These are phyloP conservation scores for Psilocybe azurescens DNA, from an alignment of 768 basidiomycete genomes.

Conservation along the genomic window DNA sequence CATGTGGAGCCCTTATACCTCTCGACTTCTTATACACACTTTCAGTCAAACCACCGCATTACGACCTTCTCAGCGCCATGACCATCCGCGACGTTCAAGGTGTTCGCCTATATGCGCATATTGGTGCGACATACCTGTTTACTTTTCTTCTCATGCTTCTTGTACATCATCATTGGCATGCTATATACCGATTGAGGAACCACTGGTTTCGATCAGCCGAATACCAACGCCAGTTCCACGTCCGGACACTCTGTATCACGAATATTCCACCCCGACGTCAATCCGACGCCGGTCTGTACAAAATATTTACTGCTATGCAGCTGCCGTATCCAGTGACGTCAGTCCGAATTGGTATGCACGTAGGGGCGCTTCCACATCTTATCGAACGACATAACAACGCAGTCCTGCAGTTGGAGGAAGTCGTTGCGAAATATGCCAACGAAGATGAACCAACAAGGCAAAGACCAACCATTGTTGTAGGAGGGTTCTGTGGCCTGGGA, in stretches of 20 bases:
- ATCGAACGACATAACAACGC: conserved; percentile 80
- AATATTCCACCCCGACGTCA: conserved; percentile 69
- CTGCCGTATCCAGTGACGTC: conserved; percentile 77
- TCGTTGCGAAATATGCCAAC: conserved; percentile 78
- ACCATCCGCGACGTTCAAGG: conserved; percentile 76
- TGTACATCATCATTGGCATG: conserved; percentile 65
- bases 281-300: conserved; percentile 71
- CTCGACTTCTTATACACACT: conserved; percentile 74
- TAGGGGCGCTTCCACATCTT: conserved; percentile 77
- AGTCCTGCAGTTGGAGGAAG: conserved; percentile 75
- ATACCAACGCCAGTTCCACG: conserved; percentile 79
- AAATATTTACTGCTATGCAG: conserved; percentile 58
- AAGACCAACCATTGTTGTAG: conserved; percentile 69
- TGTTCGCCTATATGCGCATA: conserved; percentile 68
- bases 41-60: conserved; percentile 36
- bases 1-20: conserved; percentile 72
- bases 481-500: conserved; percentile 74
- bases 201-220: conserved; percentile 78
- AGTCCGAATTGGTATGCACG: conserved; percentile 71
- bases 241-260: conserved; percentile 77
- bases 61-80: conserved; percentile 58
- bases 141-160: conserved; percentile 62
- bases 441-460: conserved; percentile 50
- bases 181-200: conserved; percentile 70
- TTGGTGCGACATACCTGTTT: conserved; percentile 72